Base-by-base conservation (phyloP, 2,329 filamentous ascomycete species). In the Pestalotiopsis sp. region DNA sequence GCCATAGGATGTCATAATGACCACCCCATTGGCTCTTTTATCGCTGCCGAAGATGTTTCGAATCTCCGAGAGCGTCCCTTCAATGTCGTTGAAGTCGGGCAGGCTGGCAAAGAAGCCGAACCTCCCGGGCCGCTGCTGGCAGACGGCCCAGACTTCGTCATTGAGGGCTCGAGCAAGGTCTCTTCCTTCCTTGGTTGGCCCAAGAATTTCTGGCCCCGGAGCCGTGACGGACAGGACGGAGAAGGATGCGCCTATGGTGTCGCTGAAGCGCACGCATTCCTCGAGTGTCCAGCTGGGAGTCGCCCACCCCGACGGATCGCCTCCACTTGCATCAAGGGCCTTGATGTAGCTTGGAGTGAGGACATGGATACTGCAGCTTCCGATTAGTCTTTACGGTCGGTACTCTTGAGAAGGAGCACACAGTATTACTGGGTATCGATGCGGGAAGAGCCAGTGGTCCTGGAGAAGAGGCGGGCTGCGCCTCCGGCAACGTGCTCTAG, bases 141-240 rank as follows among this genome's bases (percentile, higher is more conserved):
- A 68, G n/a, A 66, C 12, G 13, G 64, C 65, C 65, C 60, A 67
- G 1, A 69, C 68, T 52, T 71, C 61, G 12, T 69, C 36, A 39
- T 71, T 69, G 17, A 68, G 23, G 2, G 57, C 39, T 7, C 69
- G 65, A 5, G 68, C 38, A 13, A 71, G 31, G 20, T 88, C 84
- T 71, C 89, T 88, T 13, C 90, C 90, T 61, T 84, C 81, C 27
- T 79, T 81, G 63, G 85, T 77, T 4, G 39, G 62, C 74, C 87
- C 87, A 17, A 89, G 81, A 1, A 73, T 72, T 69, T 86, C 87
- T 74, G 88, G 89, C 14, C 85, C 74, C 2, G 88, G 74, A 0
- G 87, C 85, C 0, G 86, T 84, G 3, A 82, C 73, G 11, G 82
- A 84, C 76, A 88, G 89, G 38, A 87, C 87, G 2, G 83, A 79